Conservation (phyloP, 2,329 filamentous ascomycete species). For the Talaromyces atroroseus region DNA sequence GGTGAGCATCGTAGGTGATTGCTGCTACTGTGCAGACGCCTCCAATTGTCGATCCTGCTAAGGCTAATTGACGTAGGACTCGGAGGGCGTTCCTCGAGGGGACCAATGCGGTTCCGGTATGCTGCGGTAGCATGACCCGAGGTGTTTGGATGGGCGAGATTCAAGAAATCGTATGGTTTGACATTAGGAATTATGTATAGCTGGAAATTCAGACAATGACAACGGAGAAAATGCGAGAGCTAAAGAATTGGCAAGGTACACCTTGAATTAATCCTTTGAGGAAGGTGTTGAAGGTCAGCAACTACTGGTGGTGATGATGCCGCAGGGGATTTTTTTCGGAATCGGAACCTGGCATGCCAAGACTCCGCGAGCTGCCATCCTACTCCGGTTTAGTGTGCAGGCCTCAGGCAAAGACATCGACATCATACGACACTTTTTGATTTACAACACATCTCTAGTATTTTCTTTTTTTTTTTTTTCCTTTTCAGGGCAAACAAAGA, state of each 20-base stretch:
- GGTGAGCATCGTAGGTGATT: constrained; percentile 39
- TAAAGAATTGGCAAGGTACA: not conserved
- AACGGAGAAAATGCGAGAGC: not conserved
- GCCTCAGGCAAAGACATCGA: constrained; percentile 1
- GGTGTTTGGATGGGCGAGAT: not conserved
- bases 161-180: not conserved
- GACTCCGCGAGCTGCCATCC: not conserved
- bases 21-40: constrained; percentile 37
- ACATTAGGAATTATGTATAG: not conserved
- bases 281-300: too few species aligned
- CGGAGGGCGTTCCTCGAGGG: constrained; percentile 43
- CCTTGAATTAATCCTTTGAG: not conserved
- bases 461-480: too few species aligned
- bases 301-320: not conserved
- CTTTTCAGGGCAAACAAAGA: not conserved
- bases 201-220: not conserved
- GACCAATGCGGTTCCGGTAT: constrained; percentile 26
- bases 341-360: not conserved
- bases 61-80: constrained; percentile 34
- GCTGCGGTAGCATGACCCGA: constrained; percentile 27
- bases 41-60: constrained; percentile 29
- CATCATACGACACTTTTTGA: not conserved
- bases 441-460: too few species aligned
- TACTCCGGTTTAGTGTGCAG: not conserved
- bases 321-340: constrained; percentile 1